phyloP scores from a whole-genome alignment of 441 rosid species.

The Populus hybrid region DNA sequence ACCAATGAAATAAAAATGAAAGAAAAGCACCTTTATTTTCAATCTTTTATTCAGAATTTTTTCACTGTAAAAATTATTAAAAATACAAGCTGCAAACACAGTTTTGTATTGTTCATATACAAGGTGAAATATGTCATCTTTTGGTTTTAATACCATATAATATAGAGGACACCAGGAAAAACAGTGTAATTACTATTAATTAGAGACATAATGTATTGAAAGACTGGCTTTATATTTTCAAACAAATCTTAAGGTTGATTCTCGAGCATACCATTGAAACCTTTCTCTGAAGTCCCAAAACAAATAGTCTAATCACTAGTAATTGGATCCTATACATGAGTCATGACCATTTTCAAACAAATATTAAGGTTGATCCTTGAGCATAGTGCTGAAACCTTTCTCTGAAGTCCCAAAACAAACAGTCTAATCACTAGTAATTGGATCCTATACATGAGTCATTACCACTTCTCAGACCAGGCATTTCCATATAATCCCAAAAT shows the following conservation, averaged over 20 bases:
- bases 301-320: not conserved
- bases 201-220: not conserved
- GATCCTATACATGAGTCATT: not conserved
- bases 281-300: not conserved
- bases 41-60: not conserved
- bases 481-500: not conserved
- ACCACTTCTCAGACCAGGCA: not conserved
- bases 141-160: not conserved
- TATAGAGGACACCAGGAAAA: not conserved
- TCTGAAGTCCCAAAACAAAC: not conserved
- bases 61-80: not conserved
- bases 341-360: not conserved
- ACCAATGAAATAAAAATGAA: not conserved
- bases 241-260: not conserved
- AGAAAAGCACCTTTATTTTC: not conserved
- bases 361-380: not conserved
- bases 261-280: not conserved
- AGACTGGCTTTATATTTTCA: not conserved
- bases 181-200: not conserved
- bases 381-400: not conserved
- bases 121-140: not conserved
- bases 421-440: not conserved
- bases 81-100: not conserved
- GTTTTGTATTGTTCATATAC: not conserved
- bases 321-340: not conserved